phyloP scores from a whole-genome alignment of 1,284 basidiomycete species.

The Pterula multifida region DNA sequence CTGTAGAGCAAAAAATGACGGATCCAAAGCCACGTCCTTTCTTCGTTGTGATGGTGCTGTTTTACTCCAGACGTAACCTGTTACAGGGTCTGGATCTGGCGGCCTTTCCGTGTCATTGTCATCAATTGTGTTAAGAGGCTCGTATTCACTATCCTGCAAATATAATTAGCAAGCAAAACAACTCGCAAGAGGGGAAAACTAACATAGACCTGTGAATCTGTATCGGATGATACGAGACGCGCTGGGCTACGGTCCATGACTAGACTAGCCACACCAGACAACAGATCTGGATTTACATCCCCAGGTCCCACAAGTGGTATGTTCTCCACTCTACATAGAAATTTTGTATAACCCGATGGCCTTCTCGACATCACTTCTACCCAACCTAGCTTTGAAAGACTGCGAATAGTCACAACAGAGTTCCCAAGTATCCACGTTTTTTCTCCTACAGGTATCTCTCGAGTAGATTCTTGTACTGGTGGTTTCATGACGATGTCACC shows the following conservation, averaged over 20 bases:
- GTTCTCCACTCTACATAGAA: conserved; percentile 89
- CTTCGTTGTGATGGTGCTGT: conserved; percentile 79
- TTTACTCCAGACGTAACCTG: conserved; percentile 76
- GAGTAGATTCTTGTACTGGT: conserved; percentile 16
- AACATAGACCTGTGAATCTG: conserved; percentile 9
- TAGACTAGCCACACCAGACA: conserved; percentile 60
- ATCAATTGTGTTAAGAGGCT: too few relatives aligned
- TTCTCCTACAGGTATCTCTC: conserved; percentile 33
- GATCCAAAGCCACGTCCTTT: conserved; percentile 78
- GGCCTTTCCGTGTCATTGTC: conserved; percentile 7
- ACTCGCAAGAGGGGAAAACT: too few relatives aligned
- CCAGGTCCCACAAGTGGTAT: conserved; percentile 75
- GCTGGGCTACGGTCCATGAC: conserved; percentile 55
- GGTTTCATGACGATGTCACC: conserved; percentile 62
- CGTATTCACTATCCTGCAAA: too few relatives aligned
- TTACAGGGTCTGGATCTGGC: conserved; percentile 52
- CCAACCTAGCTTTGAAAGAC: conserved; percentile 75
- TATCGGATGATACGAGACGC: conserved; percentile 18
- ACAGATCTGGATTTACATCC: conserved; percentile 68
- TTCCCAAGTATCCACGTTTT: conserved; percentile 88
- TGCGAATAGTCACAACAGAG: conserved; percentile 76
- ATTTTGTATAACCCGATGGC: conserved; percentile 81
- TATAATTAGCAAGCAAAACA: too few relatives aligned
- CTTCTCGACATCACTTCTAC: conserved; percentile 79
- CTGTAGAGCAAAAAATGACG: conserved; percentile 81